These are phyloP conservation scores for Lipomyces mesembrius DNA, from an alignment of 805 yeast species.

Conservation along the genomic window DNA sequence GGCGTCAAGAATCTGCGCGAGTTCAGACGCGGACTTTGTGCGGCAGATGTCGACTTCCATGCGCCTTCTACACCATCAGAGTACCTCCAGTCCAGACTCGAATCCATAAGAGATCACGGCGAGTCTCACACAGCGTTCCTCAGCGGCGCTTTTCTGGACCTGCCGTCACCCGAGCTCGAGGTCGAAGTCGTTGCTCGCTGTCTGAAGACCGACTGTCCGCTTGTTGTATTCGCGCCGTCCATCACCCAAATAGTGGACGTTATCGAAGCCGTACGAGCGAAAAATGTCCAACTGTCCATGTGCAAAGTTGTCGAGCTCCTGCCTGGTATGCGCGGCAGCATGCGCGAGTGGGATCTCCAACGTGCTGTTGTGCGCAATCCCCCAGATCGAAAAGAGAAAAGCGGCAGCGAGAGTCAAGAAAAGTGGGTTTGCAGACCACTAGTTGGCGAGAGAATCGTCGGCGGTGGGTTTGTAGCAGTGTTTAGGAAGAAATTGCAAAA, in stretches of 20 bases:
- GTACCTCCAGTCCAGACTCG: conserved; percentile 20
- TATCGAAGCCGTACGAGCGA: conserved; percentile 44
- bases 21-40: conserved; percentile 53
- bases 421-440: conserved; percentile 57
- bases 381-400: background rate
- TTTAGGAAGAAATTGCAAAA: conserved; percentile 40
- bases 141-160: conserved; percentile 55
- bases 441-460: conserved; percentile 54
- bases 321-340: conserved; percentile 58
- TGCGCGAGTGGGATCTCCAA: conserved; percentile 58
- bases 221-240: conserved; percentile 55
- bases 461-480: conserved; percentile 58
- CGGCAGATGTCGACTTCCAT: conserved; percentile 54
- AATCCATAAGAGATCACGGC: conserved; percentile 36
- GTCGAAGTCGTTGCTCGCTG: conserved; percentile 45
- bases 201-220: conserved; percentile 51
- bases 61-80: conserved; percentile 39
- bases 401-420: background rate
- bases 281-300: conserved; percentile 47
- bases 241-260: conserved; percentile 55
- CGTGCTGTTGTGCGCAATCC: conserved; percentile 47
- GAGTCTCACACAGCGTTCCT: conserved; percentile 42
- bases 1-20: conserved; percentile 50
- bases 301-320: conserved; percentile 51
- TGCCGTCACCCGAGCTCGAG: conserved; percentile 52